Evolutionary conservation across 768 basidiomycete genomes (phyloP).

Genomic region (Phanerochaete sordida): DNA sequence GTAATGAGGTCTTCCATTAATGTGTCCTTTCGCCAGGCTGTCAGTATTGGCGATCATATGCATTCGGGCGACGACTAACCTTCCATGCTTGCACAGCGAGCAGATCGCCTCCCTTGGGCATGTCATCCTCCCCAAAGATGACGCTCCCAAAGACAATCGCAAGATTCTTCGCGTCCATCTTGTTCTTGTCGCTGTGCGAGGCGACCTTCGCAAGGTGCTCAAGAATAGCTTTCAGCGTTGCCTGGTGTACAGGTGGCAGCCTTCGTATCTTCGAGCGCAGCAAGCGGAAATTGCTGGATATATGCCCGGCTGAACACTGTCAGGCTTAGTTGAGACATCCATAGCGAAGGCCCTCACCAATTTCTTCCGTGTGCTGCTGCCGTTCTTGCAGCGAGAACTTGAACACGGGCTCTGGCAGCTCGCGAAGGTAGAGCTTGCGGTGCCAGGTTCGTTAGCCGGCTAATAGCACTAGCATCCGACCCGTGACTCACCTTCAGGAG

Average conservation of each 20-base stretch:
- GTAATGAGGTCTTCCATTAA: constrained; percentile 86
- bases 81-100: constrained; percentile 73
- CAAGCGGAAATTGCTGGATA: constrained; percentile 66
- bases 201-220: constrained; percentile 81
- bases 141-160: constrained; percentile 89
- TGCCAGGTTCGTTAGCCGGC: not conserved
- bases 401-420: constrained; percentile 89
- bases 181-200: constrained; percentile 67
- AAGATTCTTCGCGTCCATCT: constrained; percentile 92
- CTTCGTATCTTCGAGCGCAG: constrained; percentile 85
- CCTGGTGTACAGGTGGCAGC: constrained; percentile 79
- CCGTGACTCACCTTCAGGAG: constrained; percentile 66
- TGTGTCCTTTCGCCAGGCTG: constrained; percentile 44
- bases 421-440: constrained; percentile 70
- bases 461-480: not conserved
- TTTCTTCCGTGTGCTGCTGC: constrained; percentile 72
- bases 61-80: constrained; percentile 36
- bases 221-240: constrained; percentile 73
- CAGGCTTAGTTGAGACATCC: not conserved
- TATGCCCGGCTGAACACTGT: constrained; percentile 58
- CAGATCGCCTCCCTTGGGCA: constrained; percentile 74
- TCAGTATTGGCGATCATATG: not conserved
- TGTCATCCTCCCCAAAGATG: constrained; percentile 89
- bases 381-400: constrained; percentile 77
- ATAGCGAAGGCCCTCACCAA: constrained; percentile 45